Evolutionary conservation across 176 grass and related monocot species (phyloP).

Genomic region (bread wheat (Triticum aestivum)): DNA sequence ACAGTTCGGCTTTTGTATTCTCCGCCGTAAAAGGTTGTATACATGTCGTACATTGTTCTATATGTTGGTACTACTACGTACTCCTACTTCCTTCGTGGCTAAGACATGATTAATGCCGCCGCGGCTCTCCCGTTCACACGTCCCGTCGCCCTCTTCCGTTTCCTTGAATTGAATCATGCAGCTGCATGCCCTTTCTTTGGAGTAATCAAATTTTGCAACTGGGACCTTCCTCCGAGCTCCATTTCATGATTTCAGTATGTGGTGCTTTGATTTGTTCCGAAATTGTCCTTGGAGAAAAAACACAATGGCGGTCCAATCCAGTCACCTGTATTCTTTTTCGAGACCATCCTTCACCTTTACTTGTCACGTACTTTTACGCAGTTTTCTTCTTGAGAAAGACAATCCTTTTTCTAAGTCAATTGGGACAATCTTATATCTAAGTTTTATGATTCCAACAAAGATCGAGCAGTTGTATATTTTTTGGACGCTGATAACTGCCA

Average conservation of each 20-base stretch:
- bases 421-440: not conserved
- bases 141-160: not conserved
- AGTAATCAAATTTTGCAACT: not conserved
- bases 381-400: not conserved
- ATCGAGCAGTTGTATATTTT: not conserved
- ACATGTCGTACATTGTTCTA: not conserved
- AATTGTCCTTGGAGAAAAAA: too few relatives aligned
- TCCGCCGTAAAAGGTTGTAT: not conserved
- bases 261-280: too few relatives aligned
- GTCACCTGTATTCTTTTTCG: not conserved
- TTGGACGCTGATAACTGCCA: too few relatives aligned
- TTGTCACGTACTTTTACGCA: too few relatives aligned
- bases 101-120: not conserved
- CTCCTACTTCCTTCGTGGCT: conserved; percentile 18
- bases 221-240: too few relatives aligned
- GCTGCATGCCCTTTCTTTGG: not conserved
- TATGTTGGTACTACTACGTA: not conserved
- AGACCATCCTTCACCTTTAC: not conserved
- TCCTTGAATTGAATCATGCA: not conserved
- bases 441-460: not conserved
- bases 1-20: not conserved
- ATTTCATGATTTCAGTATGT: too few relatives aligned
- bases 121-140: not conserved
- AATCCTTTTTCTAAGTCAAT: not conserved
- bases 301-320: too few relatives aligned